A percentile compares a stretch with the other conserved stretches of the same genome.
Conservation (phyloP, 2,329 filamentous ascomycete genomes). For the Balansia obtecta region DNA sequence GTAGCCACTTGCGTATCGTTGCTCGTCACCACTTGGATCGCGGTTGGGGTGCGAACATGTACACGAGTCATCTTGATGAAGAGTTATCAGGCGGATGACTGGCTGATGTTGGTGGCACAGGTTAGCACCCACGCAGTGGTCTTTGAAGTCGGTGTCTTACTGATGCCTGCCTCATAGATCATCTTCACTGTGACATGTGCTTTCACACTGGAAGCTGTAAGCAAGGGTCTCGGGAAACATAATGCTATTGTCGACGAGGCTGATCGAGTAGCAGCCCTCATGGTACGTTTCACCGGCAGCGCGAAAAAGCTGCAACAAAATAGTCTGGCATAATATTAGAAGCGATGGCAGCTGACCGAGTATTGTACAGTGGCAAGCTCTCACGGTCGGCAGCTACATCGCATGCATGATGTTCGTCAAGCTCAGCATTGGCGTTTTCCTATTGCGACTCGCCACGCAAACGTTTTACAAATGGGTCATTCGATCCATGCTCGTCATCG, state of each 20-base stretch:
- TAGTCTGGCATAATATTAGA: background rate
- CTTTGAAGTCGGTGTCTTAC: conserved; percentile 1
- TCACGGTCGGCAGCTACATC: conserved; percentile 37
- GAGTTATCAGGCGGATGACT: conserved; percentile 37
- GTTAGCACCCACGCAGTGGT: conserved; percentile 15
- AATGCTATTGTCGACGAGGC: conserved; percentile 30
- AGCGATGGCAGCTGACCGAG: background rate
- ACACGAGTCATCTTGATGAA: conserved; percentile 31
- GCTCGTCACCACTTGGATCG: conserved; percentile 28
- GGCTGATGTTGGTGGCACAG: conserved; percentile 38
- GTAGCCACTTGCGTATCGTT: conserved; percentile 24
- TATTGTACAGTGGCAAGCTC: conserved; percentile 32
- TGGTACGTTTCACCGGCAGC: conserved; percentile 18
- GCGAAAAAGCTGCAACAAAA: background rate
- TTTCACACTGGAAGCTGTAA: conserved; percentile 31
- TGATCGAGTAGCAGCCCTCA: conserved; percentile 32
- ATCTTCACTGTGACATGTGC: conserved; percentile 35
- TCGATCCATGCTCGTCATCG: conserved; percentile 30
- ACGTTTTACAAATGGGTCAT: conserved; percentile 37
- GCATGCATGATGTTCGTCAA: conserved; percentile 45
- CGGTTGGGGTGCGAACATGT: conserved; percentile 31
- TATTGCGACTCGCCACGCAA: conserved; percentile 33
- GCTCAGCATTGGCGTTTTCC: conserved; percentile 40
- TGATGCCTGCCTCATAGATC: conserved; percentile 15
- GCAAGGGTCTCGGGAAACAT: conserved; percentile 32